Conservation (phyloP, 2,329 filamentous ascomycete genomes). For the Trichoderma harzianum region DNA sequence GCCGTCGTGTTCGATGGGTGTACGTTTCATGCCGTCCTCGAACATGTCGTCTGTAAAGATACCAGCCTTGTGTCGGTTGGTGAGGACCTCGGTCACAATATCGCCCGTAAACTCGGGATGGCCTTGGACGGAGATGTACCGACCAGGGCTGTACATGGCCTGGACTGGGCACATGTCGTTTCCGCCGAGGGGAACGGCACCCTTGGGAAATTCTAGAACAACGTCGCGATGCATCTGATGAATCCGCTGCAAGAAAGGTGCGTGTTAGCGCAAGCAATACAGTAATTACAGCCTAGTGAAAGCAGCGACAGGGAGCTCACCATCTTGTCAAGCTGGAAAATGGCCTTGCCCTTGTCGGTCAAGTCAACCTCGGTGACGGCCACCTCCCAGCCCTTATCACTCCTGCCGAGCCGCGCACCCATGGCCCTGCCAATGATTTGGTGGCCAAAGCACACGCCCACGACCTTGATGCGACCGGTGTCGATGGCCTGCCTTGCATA, state of each 20-base stretch:
- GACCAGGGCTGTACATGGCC: conserved; percentile 39
- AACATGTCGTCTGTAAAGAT: conserved; percentile 69
- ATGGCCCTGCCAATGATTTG: conserved; percentile 46
- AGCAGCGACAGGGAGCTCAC: conserved; percentile 21
- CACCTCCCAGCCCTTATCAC: conserved; percentile 43
- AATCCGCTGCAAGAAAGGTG: conserved; percentile 29
- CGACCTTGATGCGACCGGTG: conserved; percentile 57
- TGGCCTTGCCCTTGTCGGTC: conserved; percentile 37
- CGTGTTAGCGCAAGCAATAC: conserved; percentile 3
- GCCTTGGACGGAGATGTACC: conserved; percentile 44
- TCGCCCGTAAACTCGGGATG: conserved; percentile 45
- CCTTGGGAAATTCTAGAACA: conserved; percentile 38
- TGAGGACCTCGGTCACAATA: conserved; percentile 38
- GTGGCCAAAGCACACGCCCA: conserved; percentile 49
- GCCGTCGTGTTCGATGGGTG: conserved; percentile 70
- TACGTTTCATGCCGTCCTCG: conserved; percentile 64
- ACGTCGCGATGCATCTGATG: conserved; percentile 50
- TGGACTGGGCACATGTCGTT: conserved; percentile 42
- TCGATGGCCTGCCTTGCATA: conserved; percentile 35
- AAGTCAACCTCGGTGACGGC: conserved; percentile 41
- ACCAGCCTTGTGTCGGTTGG: conserved; percentile 59
- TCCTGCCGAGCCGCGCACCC: conserved; percentile 37
- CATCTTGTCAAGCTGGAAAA: conserved; percentile 38
- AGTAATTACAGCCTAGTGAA: too few species aligned
- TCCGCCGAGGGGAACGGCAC: conserved; percentile 39